Base-by-base conservation (phyloP, 1,139 yeast species). In the Kluyveromyces marxianus region DNA sequence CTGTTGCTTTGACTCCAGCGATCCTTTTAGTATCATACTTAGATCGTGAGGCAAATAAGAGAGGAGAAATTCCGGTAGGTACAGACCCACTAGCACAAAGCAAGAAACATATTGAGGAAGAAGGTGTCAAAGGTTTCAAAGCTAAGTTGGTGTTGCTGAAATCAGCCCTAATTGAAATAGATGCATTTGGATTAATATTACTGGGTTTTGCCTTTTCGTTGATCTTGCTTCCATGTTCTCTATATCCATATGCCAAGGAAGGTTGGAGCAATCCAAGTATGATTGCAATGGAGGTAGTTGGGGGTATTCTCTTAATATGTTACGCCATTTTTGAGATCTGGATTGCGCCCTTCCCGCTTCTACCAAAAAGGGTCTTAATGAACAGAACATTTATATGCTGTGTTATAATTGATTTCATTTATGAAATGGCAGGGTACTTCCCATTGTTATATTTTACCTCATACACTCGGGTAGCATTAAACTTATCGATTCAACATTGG, bases 1-100 rank as follows among this genome's bases (percentile, higher is more conserved):
- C 89, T 14, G 68, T 79, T 24, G 61, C 76, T 14, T 71, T 80
- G 58, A 54, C 82, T 37, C 89, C 89, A 14, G 64, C 66, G 5
- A 54, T 67, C 32, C 28, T 47, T 4, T 48, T 64, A 26, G 55
- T 69, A 62, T 48, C 54, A n/a, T 59, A 53, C 45, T 50, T 60
- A 39, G 70, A 69, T 39, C 54, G 52, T 37, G 52, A 53, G 32
- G 67, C 70, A 5, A 57, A 57, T 32, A 50, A 50, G 30, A 42
- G 50, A 5, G 54, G 52, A 4, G 39, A 44, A n/a, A 48, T 38
- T 39, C 50, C 45, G 34, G 27, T 32, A 39, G 49, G 25, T 2
- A 37, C 45, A 29, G 41, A 54, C n/a, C 49, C 59, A 49, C 41
- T 49, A 28, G 7, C 46, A 34, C 51, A 39, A 53, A 56, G 44